phyloP scores from a whole-genome alignment of 2,329 filamentous ascomycete species.

The Xylariaceae sp. region DNA sequence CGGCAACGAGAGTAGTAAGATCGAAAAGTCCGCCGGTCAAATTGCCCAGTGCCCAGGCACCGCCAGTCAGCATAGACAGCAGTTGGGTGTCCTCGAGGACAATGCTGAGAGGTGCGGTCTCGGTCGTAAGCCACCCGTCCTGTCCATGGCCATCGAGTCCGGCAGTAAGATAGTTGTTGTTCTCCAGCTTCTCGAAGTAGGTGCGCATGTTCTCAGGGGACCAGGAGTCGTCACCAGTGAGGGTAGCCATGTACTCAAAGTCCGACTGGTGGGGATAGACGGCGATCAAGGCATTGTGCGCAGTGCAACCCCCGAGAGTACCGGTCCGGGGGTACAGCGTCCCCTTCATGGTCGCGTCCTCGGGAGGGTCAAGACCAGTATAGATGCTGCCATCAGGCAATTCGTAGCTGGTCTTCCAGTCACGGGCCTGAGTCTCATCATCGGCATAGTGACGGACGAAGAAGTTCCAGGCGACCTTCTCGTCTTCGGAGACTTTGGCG shows the following conservation, averaged over 20 bases:
- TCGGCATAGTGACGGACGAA: constrained; percentile 48
- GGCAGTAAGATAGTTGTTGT: constrained; percentile 45
- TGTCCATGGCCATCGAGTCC: constrained; percentile 47
- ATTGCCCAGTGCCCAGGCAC: constrained; percentile 39
- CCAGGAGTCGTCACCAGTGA: constrained; percentile 61
- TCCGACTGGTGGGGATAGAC: constrained; percentile 56
- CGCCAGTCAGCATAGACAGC: constrained; percentile 39
- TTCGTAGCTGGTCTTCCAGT: constrained; percentile 49
- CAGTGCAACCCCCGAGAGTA: constrained; percentile 46
- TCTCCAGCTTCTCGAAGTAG: constrained; percentile 55
- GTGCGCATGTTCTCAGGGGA: constrained; percentile 53
- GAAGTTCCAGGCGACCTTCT: constrained; percentile 48
- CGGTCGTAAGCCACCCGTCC: constrained; percentile 48
- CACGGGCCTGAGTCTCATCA: constrained; percentile 39
- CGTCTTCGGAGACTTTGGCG: constrained; percentile 39
- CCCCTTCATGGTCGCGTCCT: constrained; percentile 36
- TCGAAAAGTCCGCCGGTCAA: constrained; percentile 28
- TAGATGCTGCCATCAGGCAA: constrained; percentile 32
- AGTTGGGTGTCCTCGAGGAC: constrained; percentile 42
- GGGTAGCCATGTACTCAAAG: constrained; percentile 50
- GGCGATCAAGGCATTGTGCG: constrained; percentile 58
- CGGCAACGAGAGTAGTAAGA: constrained; percentile 29
- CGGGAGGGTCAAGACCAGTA: constrained; percentile 34
- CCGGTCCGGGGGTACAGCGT: constrained; percentile 43
- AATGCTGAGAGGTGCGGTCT: constrained; percentile 41